Conservation (phyloP, 306 rosid species). For the Trichosanthes truncata region DNA sequence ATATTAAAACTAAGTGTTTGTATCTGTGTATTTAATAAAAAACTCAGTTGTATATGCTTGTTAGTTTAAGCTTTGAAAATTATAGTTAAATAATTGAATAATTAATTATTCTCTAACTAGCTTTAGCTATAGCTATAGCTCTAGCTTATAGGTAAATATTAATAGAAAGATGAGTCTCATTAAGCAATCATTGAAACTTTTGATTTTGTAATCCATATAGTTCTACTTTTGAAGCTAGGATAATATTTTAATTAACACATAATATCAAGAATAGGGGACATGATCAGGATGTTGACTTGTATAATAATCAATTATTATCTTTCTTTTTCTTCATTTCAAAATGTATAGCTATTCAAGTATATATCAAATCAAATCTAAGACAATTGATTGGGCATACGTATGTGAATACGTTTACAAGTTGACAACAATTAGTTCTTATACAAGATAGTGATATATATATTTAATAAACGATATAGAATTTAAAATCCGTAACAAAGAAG, state of each 20-base stretch:
- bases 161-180: background rate
- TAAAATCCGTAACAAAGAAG: background rate
- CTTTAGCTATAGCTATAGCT: background rate
- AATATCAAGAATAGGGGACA: background rate
- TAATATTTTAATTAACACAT: background rate
- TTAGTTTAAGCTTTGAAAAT: background rate
- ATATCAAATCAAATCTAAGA: background rate
- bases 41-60: background rate
- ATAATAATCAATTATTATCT: background rate
- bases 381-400: background rate
- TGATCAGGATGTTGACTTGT: background rate
- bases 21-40: too few species aligned
- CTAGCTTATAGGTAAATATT: background rate
- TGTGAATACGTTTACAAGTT: background rate
- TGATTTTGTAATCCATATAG: background rate
- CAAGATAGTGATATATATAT: too few species aligned
- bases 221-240: background rate
- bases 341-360: background rate
- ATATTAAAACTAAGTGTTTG: background rate
- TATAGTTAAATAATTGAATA: background rate
- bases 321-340: background rate
- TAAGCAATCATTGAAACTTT: background rate
- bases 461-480: background rate
- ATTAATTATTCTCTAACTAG: background rate
- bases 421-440: too few species aligned